Evolutionary conservation across 345 rosid genomes (phyloP), one percentile per base, ranked within the genome.

Genomic region (Lepidium aucheri): DNA sequence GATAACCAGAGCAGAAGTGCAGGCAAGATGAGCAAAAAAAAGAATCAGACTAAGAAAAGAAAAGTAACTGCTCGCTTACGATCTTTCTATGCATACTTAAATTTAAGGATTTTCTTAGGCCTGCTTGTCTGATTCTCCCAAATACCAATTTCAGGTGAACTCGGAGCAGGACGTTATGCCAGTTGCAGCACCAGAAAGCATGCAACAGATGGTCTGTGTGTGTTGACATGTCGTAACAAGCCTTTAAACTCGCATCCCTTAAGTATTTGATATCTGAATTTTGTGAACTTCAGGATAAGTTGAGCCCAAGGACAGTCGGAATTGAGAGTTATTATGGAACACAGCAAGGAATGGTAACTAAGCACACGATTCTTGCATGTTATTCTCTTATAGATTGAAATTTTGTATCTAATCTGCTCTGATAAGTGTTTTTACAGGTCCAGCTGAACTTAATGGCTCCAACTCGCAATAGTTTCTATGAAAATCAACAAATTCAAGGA

Each of bases 391-490:
- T 45, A 51, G 14, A 60, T 17, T 15, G 46, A 46, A 18, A 24
- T 22, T 32, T 18, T 4, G 44, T 47, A 28, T 42, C 49, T 56
- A 54, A 57, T 38, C 7, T 54, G 61, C 10, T 49, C 43, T 15
- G 45, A 47, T 53, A 30, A 56, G 12, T 63, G 72, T 69, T 39
- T 72, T 64, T 67, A 53, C 73, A 85, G 87, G 90, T 85, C 52
- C 90, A 79, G 55, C 75, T 85, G 17, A 85, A 85, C 77, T 63
- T 85, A 70, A 83, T 85, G 87, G 87, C 74, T 38, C 81, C 90
- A 46, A 71, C 17, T 43, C 85, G 82, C 0, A 82, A 85, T 71
- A 72, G 52, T 46, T 85, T 77, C 71, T 83, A 64, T 53, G 85
- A 73, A 60, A 83, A 74, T 74, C 90, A 68, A 56, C 86, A 81